phyloP scores from a whole-genome alignment of 2,329 filamentous ascomycete species.

The Diaporthe sp. region DNA sequence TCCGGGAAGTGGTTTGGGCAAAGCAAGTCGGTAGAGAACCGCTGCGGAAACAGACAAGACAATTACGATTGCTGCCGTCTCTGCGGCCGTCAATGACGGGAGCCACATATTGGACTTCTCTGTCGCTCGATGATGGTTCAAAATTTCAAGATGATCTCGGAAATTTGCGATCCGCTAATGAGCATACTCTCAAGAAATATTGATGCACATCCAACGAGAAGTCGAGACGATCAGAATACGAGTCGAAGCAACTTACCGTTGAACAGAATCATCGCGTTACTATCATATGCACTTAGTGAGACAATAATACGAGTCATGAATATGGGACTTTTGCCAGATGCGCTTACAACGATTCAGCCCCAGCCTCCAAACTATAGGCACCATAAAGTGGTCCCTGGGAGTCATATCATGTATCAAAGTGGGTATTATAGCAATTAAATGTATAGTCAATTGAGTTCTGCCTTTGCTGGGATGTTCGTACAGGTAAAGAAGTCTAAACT shows the following conservation, averaged over 20 bases:
- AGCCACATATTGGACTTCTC: neutral
- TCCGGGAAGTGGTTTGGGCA: conserved; percentile 47
- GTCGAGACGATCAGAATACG: neutral
- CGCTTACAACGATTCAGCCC: neutral
- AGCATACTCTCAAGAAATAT: neutral
- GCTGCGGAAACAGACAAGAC: neutral
- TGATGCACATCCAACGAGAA: neutral
- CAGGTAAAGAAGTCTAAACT: neutral
- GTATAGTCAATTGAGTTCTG: neutral
- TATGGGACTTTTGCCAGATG: neutral
- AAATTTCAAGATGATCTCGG: neutral
- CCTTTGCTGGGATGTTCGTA: neutral
- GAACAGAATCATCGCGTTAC: neutral
- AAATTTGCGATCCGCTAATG: too few relatives aligned
- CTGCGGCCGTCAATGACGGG: neutral
- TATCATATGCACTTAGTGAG: neutral
- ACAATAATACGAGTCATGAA: neutral
- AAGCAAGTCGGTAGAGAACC: conserved; percentile 18
- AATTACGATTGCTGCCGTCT: neutral
- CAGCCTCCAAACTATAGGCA: neutral
- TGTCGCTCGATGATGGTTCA: neutral
- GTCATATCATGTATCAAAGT: neutral
- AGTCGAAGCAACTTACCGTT: neutral
- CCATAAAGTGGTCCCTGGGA: neutral
- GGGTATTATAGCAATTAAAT: neutral